phyloP scores from a whole-genome alignment of 306 rosid genomes.

The Cicer arietinum region DNA sequence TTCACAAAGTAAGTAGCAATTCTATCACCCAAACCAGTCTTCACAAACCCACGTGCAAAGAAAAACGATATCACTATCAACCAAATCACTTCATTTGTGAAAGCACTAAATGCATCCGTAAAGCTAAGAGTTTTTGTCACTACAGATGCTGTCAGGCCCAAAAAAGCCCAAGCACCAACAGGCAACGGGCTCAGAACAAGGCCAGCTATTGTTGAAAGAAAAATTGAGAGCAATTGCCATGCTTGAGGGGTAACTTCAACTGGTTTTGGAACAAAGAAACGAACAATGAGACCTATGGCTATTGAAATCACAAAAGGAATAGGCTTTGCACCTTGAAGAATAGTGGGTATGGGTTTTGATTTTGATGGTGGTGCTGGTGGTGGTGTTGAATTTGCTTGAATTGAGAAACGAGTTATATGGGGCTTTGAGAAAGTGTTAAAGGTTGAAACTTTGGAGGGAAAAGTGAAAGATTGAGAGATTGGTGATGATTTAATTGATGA shows the following conservation, averaged over 20 bases:
- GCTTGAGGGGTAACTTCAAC: constrained; percentile 71
- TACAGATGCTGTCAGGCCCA: constrained; percentile 68
- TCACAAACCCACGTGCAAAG: constrained; percentile 95
- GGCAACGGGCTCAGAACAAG: constrained; percentile 89
- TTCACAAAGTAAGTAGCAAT: constrained; percentile 89
- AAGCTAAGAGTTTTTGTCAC: constrained; percentile 75
- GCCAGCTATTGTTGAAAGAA: constrained; percentile 86
- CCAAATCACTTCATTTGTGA: constrained; percentile 95
- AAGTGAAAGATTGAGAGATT: constrained; percentile 29
- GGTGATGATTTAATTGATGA: constrained; percentile 53
- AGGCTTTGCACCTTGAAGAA: constrained; percentile 66
- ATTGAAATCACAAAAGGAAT: constrained; percentile 68
- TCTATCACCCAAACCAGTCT: constrained; percentile 91
- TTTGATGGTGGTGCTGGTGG: neutral
- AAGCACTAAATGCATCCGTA: constrained; percentile 77
- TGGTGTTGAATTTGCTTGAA: constrained; percentile 51
- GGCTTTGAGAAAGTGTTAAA: constrained; percentile 44
- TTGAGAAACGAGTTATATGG: constrained; percentile 37
- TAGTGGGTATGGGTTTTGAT: neutral
- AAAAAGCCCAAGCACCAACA: constrained; percentile 96
- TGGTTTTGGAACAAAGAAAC: constrained; percentile 77
- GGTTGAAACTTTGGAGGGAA: constrained; percentile 47
- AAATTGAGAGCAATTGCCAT: constrained; percentile 91
- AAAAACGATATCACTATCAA: constrained; percentile 93
- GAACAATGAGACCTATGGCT: constrained; percentile 64